Conservation (phyloP, 1,284 basidiomycete species). For the Cryptococcus sp. region DNA sequence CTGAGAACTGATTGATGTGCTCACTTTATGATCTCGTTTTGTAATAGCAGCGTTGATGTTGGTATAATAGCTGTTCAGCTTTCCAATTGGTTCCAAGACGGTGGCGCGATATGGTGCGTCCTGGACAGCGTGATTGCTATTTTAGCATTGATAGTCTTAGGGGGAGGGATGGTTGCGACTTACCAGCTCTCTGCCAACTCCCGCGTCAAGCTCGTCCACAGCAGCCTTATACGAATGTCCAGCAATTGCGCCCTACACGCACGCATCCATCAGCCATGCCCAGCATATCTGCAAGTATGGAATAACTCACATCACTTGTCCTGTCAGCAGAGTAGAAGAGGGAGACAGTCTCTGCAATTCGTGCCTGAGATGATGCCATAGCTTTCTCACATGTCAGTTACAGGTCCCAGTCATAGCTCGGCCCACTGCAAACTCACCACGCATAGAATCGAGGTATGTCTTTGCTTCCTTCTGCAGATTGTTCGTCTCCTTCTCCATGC, state of each 20-base stretch:
- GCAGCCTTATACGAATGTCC: conserved; percentile 94
- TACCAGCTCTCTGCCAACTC: conserved; percentile 82
- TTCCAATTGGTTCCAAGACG: conserved; percentile 91
- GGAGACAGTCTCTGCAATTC: conserved; percentile 91
- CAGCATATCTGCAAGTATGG: not conserved
- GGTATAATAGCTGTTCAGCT: conserved; percentile 94
- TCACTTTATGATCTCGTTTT: conserved; percentile 95
- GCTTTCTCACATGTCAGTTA: conserved; percentile 56
- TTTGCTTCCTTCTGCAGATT: conserved; percentile 94
- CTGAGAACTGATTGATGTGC: conserved; percentile 7
- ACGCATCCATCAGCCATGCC: conserved; percentile 1
- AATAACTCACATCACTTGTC: conserved; percentile 63
- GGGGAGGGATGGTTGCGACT: conserved; percentile 33
- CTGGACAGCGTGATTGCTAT: conserved; percentile 56
- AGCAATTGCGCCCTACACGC: conserved; percentile 80
- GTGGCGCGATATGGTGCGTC: conserved; percentile 93
- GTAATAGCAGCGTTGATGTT: conserved; percentile 89
- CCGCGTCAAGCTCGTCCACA: conserved; percentile 88
- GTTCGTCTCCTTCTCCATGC: conserved; percentile 91
- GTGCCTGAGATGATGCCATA: conserved; percentile 89
- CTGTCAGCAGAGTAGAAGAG: conserved; percentile 88
- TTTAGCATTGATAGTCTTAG: not conserved
- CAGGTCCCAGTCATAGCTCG: not conserved
- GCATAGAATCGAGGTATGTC: conserved; percentile 90
- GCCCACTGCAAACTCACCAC: conserved; percentile 59